phyloP scores from a whole-genome alignment of 2,329 filamentous ascomycete species.

The Talaromyces sp. region DNA sequence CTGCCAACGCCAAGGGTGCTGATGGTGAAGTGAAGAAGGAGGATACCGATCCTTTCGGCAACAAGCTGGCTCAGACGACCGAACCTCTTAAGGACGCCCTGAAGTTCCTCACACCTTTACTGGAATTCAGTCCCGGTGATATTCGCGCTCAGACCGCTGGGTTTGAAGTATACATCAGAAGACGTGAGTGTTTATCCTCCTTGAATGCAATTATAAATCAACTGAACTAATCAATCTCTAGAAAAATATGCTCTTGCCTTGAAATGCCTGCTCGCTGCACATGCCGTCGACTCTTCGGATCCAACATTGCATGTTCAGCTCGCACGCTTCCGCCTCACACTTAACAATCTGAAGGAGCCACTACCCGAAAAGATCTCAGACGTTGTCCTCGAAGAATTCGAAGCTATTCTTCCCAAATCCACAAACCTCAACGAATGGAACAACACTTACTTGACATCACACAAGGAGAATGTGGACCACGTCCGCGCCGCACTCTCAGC shows the following conservation, averaged over 20 bases:
- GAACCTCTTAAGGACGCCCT: conserved; percentile 82
- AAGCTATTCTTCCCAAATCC: conserved; percentile 54
- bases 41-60: conserved; percentile 82
- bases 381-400: conserved; percentile 67
- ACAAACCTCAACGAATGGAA: conserved; percentile 63
- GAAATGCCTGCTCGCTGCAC: conserved; percentile 74
- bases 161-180: conserved; percentile 83
- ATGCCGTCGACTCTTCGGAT: conserved; percentile 65
- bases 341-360: conserved; percentile 57
- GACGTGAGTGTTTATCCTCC: conserved; percentile 60
- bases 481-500: conserved; percentile 62
- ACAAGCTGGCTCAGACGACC: conserved; percentile 73
- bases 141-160: conserved; percentile 79
- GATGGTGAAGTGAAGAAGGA: conserved; percentile 71
- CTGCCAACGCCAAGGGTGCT: conserved; percentile 50
- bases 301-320: conserved; percentile 73
- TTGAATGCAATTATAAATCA: background rate
- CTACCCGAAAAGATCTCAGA: conserved; percentile 64
- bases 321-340: conserved; percentile 63
- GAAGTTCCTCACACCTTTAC: conserved; percentile 77
- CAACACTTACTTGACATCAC: conserved; percentile 59
- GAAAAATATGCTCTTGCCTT: conserved; percentile 86
- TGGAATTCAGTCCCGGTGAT: conserved; percentile 77
- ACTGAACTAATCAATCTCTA: conserved; percentile 38
- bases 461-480: conserved; percentile 62